Base-by-base conservation (phyloP, 1,284 basidiomycete species). In the Gomphus bonarii region DNA sequence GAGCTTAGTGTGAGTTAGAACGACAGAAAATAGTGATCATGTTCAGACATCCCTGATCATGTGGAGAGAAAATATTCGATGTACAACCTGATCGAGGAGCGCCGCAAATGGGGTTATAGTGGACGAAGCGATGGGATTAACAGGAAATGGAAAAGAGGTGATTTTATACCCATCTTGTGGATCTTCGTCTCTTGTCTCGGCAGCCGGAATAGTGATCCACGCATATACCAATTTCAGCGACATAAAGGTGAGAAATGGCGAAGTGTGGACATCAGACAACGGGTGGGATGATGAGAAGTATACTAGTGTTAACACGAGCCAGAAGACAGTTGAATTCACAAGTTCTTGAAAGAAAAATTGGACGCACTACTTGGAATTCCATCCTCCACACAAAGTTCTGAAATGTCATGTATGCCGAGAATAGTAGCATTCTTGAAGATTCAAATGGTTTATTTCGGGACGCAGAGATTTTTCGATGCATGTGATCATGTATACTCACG, bases 341-440 rank as follows among this genome's bases (percentile, higher is more conserved):
- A 25, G 55, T 50, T 58, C 61, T 57, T 38, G 58, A 56, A 40
- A 25, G 49, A 33, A 53, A 49, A 46, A 55, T 40, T n/a, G 46
- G 16, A 52, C 68, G 54, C 63, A 78, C 78, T 51, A 65, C 75
- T 77, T 10, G 72, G 62, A n/a, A 68, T 61, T 50, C 69, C 73
- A 59, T 77, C 75, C 33, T 71, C 67, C n/a, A 71, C 65, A 57
- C 75, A 72, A 46, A 79, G 63, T 59, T 73, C 68, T 18, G 84
- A 83, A 33, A 85, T 70, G 51, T 71, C 71, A 58, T 74, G 75
- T 44, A 86, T 67, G 38, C 81, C 82, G 7, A 88, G 74, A 58
- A 75, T 70, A 51, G 65, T 61, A 11, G 78, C 70, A 65, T 87
- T 85, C 84, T 88, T 36, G 10, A 40, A 11, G 42, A 28, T 35